These are phyloP conservation scores for Syzygium grande DNA, from an alignment of 345 rosid species.

Conservation along the genomic window DNA sequence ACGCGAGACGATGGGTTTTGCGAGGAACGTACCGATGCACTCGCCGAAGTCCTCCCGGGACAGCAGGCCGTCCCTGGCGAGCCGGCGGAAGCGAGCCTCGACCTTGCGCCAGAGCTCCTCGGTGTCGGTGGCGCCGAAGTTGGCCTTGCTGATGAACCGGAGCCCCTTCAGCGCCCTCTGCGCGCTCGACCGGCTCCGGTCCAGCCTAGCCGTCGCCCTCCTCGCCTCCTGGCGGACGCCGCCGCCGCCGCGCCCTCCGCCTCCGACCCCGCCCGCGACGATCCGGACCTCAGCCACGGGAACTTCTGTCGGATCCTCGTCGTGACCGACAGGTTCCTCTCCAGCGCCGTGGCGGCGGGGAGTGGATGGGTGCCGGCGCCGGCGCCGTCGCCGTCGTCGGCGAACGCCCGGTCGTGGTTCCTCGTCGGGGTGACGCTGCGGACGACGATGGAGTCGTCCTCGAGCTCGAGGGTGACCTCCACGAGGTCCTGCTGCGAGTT, in stretches of 20 bases:
- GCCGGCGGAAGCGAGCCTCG: conserved; percentile 46
- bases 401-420: background rate
- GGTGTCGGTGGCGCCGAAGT: conserved; percentile 14
- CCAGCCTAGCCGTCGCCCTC: conserved; percentile 45
- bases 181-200: conserved; percentile 62
- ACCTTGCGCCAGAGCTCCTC: conserved; percentile 70
- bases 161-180: conserved; percentile 74
- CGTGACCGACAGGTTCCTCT: conserved; percentile 49
- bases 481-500: conserved; percentile 38
- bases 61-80: conserved; percentile 60
- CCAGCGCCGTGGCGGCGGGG: background rate
- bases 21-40: conserved; percentile 54
- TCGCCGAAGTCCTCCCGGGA: conserved; percentile 85
- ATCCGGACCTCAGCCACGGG: conserved; percentile 49
- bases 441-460: conserved; percentile 49
- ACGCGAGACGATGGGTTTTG: background rate
- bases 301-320: conserved; percentile 55
- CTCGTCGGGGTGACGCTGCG: conserved; percentile 51
- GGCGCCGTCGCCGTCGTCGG: background rate
- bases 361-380: no score
- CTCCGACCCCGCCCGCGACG: conserved; percentile 34
- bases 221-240: conserved; percentile 49
- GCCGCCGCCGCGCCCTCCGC: conserved; percentile 16
- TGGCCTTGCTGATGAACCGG: conserved; percentile 57
- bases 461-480: conserved; percentile 76